These are phyloP conservation scores for Leccinum obscurum DNA, from an alignment of 768 basidiomycete species.

Conservation along the genomic window DNA sequence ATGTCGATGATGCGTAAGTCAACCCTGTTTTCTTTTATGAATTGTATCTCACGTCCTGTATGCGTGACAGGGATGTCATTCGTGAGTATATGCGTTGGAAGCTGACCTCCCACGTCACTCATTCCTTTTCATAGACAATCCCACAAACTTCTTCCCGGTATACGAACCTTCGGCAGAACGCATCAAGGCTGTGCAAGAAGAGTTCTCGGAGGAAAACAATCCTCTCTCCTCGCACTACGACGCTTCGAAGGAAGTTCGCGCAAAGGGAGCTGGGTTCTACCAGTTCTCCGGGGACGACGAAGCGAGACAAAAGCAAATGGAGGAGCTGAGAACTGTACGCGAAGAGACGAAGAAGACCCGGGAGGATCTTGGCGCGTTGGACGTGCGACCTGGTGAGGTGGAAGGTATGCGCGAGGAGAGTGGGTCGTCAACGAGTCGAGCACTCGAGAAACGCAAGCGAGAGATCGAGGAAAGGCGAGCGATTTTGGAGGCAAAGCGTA, in stretches of 20 bases:
- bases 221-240: constrained; percentile 82
- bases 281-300: constrained; percentile 89
- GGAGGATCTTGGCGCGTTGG: constrained; percentile 58
- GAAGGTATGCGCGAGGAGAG: constrained; percentile 66
- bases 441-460: constrained; percentile 67
- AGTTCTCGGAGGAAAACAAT: constrained; percentile 64
- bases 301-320: constrained; percentile 76
- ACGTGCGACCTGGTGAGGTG: constrained; percentile 66
- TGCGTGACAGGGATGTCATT: constrained; percentile 54
- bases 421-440: constrained; percentile 43
- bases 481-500: constrained; percentile 65
- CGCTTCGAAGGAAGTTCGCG: constrained; percentile 76
- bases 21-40: neutral
- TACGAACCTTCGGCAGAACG: constrained; percentile 85
- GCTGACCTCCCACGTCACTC: neutral
- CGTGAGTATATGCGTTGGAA: constrained; percentile 35
- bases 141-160: constrained; percentile 82
- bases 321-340: constrained; percentile 65
- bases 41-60: neutral
- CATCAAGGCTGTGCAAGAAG: constrained; percentile 69
- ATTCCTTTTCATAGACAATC: constrained; percentile 56
- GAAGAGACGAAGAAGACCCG: constrained; percentile 69
- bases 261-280: constrained; percentile 89
- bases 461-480: constrained; percentile 66
- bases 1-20: constrained; percentile 57